Base-by-base conservation (phyloP, 495 filamentous ascomycete genomes). In the Haplographium delicatum region DNA sequence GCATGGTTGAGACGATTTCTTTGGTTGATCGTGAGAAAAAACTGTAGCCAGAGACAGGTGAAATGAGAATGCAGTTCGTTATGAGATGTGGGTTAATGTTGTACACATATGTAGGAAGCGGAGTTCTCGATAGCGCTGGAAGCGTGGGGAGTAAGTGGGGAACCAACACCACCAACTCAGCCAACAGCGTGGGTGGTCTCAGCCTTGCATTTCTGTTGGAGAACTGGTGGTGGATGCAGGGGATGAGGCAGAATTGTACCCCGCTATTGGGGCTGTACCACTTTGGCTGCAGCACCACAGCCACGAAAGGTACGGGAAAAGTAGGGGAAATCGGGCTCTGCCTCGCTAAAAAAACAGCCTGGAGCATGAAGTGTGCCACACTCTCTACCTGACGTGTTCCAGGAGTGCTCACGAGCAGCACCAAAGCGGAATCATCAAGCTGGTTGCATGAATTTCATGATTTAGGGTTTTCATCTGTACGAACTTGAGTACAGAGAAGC, bases 241-340 rank as follows among this genome's bases (percentile, higher is more conserved):
- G 47, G n/a, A 3, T 16, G 43, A 23, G 35, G 33, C 43, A 25
- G 7, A 33, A 48, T 31, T 8, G 13, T 30, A 16, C 35, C 13
- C 48, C 34, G 48, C 19, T 19, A 34, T 19, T 18, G 48, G 24
- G 27, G 48, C 26, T 51, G 37, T 51, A 20, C 6, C 27, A 3
- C 27, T 19, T 11, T 4, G 10, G 18, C 18, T 47, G 5, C 30
- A 20, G 16, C 34, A 48, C 38, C 45, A 35, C 45, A 48, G 45
- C 45, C 45, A 48, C 45, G 31, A 48, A 24, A 38, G 45, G 38
- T 38, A n/a, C 8, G n/a, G n/a, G n/a, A n/a, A n/a, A n/a, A n/a
- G n/a, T n/a, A n/a, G n/a, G 8, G 45, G 31, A 23, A 31, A 48
- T 48, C 20, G 31, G 45, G 45, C 45, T 8, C 45, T 25, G 4